A percentile compares a stretch with the other conserved stretches of the same genome.
Conservation (phyloP, 768 basidiomycete species). For the Termitomyces sp. region DNA sequence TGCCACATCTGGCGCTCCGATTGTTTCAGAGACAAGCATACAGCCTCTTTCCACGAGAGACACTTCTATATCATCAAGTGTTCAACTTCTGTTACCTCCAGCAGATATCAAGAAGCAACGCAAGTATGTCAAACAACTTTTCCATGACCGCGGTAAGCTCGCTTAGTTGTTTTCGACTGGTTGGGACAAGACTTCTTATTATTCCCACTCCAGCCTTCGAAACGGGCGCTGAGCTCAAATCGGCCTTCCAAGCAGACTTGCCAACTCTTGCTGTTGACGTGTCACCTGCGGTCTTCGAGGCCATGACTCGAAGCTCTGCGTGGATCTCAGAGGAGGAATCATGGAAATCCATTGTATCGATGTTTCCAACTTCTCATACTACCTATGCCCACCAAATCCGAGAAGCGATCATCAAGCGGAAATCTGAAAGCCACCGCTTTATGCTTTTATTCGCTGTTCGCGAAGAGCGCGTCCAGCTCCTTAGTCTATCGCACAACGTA, state of each 20-base stretch:
- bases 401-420: slow-evolving; percentile 60
- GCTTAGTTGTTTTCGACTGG: neutral
- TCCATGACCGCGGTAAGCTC: slow-evolving; percentile 59
- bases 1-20: slow-evolving; percentile 54
- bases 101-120: slow-evolving; percentile 71
- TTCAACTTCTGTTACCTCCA: slow-evolving; percentile 68
- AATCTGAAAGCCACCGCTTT: slow-evolving; percentile 59
- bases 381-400: slow-evolving; percentile 67
- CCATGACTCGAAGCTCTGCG: slow-evolving; percentile 48
- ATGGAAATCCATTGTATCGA: slow-evolving; percentile 57
- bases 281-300: slow-evolving; percentile 54
- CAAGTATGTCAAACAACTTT: slow-evolving; percentile 67
- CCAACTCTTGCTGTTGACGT: slow-evolving; percentile 77
- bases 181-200: neutral
- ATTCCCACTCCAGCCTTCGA: slow-evolving; percentile 61
- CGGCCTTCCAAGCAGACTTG: slow-evolving; percentile 54
- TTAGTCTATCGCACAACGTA: slow-evolving; percentile 32
- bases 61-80: slow-evolving; percentile 33
- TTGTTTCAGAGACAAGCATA: slow-evolving; percentile 33
- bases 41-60: slow-evolving; percentile 38
- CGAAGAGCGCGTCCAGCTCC: slow-evolving; percentile 66
- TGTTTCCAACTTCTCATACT: slow-evolving; percentile 54
- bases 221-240: slow-evolving; percentile 52
- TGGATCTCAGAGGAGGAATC: slow-evolving; percentile 78
- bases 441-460: slow-evolving; percentile 63